A percentile compares a stretch with the other conserved stretches of the same genome.
These are phyloP conservation scores for Wickerhamia fluorescens DNA, from an alignment of 805 yeast species.

Conservation along the genomic window DNA sequence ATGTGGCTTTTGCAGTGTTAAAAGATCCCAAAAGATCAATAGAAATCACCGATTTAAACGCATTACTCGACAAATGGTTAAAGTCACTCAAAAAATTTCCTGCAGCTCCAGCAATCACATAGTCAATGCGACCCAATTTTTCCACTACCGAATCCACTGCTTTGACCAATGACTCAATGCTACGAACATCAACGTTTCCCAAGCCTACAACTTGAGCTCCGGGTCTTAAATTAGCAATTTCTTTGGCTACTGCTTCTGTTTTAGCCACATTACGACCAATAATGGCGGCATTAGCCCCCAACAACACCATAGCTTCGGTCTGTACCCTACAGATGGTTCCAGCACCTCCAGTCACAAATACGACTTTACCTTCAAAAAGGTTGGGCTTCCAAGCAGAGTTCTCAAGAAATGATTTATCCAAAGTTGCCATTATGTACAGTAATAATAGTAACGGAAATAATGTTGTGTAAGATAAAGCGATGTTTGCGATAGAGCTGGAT, in stretches of 20 bases:
- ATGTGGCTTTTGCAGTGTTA: constrained; percentile 82
- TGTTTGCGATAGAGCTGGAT: too few relatives aligned
- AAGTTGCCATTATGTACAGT: constrained; percentile 16
- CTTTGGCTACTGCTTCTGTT: constrained; percentile 62
- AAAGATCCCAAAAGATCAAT: constrained; percentile 86
- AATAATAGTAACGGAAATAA: neutral
- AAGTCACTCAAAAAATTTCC: constrained; percentile 86
- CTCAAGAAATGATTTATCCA: constrained; percentile 25
- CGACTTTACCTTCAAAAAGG: constrained; percentile 77
- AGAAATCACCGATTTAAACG: constrained; percentile 79
- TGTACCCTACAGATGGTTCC: constrained; percentile 94
- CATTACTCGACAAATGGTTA: constrained; percentile 72
- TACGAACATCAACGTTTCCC: constrained; percentile 74
- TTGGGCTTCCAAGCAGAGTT: constrained; percentile 44
- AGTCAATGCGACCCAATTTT: constrained; percentile 73
- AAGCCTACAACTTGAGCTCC: constrained; percentile 66
- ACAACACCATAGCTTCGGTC: constrained; percentile 69
- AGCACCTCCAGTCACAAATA: constrained; percentile 91
- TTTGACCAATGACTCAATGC: constrained; percentile 44
- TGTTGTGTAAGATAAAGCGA: too few relatives aligned
- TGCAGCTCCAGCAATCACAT: constrained; percentile 91
- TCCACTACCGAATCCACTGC: constrained; percentile 65
- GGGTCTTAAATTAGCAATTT: constrained; percentile 47
- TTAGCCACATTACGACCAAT: constrained; percentile 69
- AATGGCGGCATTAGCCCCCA: constrained; percentile 86